Percentiles rank a stretch among this genome's conserved stretches.
Evolutionary conservation across 805 yeast species (phyloP).

Genomic region (Metschnikowia hibisci): DNA sequence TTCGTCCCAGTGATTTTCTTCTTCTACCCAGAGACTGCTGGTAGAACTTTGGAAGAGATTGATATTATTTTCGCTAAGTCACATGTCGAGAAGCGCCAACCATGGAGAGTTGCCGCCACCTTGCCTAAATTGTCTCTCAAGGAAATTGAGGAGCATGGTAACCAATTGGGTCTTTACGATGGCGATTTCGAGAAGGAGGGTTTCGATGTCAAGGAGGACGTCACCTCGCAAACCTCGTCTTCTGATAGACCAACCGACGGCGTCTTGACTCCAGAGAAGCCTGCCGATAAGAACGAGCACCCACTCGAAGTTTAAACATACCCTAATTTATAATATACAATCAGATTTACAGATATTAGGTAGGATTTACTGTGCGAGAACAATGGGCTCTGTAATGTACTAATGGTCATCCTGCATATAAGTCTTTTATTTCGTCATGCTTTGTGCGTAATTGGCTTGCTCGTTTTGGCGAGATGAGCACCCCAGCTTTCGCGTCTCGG

Average conservation of each 20-base stretch:
- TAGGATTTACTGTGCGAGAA: no score
- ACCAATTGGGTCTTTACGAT: constrained; percentile 52
- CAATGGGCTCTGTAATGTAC: no score
- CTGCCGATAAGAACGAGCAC: constrained; percentile 1
- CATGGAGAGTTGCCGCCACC: constrained; percentile 60
- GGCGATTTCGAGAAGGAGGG: constrained; percentile 39
- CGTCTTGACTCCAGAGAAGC: constrained; percentile 9
- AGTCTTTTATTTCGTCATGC: no score
- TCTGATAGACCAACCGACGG: constrained; percentile 13
- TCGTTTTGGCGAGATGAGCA: no score
- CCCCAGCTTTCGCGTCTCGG: no score
- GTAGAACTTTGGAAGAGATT: constrained; percentile 43
- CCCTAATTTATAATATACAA: constrained; percentile 4
- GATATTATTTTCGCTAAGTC: constrained; percentile 64
- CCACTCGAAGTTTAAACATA: constrained; percentile 2
- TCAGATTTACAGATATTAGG: not conserved
- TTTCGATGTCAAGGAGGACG: constrained; percentile 30
- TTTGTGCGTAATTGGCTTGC: no score
- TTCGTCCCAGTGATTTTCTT: constrained; percentile 55
- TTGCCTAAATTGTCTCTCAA: constrained; percentile 55
- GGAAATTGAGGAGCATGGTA: constrained; percentile 60
- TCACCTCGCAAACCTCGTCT: constrained; percentile 18
- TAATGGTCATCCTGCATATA: no score
- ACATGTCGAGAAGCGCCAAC: constrained; percentile 50
- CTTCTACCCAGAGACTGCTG: constrained; percentile 46